These are phyloP conservation scores for Geranomyces michiganensis DNA, from an alignment of 192 early-diverging fungal species.

Conservation along the genomic window DNA sequence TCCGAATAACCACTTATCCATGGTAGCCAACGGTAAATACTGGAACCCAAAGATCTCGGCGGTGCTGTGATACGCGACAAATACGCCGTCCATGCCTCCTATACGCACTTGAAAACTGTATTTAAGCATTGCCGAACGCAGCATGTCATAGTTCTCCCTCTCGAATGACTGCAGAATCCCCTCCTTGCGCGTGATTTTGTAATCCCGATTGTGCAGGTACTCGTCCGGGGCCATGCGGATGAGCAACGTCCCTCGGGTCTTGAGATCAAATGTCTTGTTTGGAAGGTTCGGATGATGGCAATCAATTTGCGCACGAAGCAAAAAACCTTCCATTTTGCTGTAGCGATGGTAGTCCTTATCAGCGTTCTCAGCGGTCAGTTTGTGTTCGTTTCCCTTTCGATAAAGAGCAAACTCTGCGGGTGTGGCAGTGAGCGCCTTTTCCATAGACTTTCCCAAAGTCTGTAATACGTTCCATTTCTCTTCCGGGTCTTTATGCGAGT, in stretches of 20 bases:
- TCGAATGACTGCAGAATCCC: slow-evolving; percentile 84
- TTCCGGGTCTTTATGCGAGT: slow-evolving; percentile 77
- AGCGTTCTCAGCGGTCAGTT: slow-evolving; percentile 29
- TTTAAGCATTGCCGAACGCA: slow-evolving; percentile 88
- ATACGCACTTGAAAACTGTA: slow-evolving; percentile 89
- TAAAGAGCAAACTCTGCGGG: slow-evolving; percentile 70
- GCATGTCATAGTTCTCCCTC: slow-evolving; percentile 92
- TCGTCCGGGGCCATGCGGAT: slow-evolving; percentile 73
- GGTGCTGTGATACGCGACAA: slow-evolving; percentile 93
- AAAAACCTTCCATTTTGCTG: slow-evolving; percentile 60
- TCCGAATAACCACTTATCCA: slow-evolving; percentile 81
- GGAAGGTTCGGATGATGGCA: slow-evolving; percentile 76
- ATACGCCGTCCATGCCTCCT: slow-evolving; percentile 93
- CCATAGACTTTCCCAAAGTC: slow-evolving; percentile 82
- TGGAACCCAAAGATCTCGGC: slow-evolving; percentile 91
- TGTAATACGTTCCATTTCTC: slow-evolving; percentile 74
- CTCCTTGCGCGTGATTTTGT: slow-evolving; percentile 64
- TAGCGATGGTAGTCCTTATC: slow-evolving; percentile 26
- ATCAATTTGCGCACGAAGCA: slow-evolving; percentile 90
- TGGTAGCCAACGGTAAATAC: slow-evolving; percentile 80
- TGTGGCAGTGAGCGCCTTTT: slow-evolving; percentile 76
- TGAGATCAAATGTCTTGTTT: slow-evolving; percentile 86
- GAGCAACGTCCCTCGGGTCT: slow-evolving; percentile 82
- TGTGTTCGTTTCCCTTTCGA: slow-evolving; percentile 59
- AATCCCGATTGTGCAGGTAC: slow-evolving; percentile 59